Base-by-base conservation (phyloP, 306 rosid genomes). In the Comarum palustre region DNA sequence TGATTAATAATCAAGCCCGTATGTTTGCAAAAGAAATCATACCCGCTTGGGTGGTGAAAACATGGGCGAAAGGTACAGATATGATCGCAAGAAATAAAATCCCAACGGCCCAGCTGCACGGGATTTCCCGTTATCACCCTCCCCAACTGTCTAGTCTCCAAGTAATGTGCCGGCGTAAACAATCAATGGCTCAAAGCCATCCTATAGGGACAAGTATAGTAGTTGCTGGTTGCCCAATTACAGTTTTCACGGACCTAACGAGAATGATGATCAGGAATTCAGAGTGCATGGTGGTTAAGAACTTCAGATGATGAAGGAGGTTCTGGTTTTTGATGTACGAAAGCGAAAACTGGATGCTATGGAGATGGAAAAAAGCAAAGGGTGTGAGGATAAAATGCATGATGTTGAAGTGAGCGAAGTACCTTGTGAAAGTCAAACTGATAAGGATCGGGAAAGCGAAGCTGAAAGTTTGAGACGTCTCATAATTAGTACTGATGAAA, bases 331-430 rank as follows among this genome's bases (percentile, higher is more conserved):
- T 51, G 93, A 89, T 77, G 89, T 84, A 13, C 88, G 81, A 61
- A 93, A 89, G 75, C 84, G 82, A 75, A 89, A 85, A 72, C 87
- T 63, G 14, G 92, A 83, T 77, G 90, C 71, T 71, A 81, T 29
- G 39, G 96, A 87, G 43, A 39, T 39, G 85, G 98, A 91, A 93
- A 51, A 97, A 90, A 50, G 98, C n/a, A n/a, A 87, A 66, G 89
- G 61, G 90, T 47, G 17, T 51, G 27, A 51, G 20, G 27, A 51
- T 8, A 27, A 51, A 51, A 83, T 22, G 8, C 74, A 46, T 55
- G 90, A 81, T 19, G 86, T 75, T 46, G 20, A 51, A 51, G 58
- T n/a, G 27, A 11, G 13, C 55, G 88, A 83, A 68, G 76, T 27
- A 12, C 69, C 86, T 39, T 86, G 74, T 64, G 88, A 80, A 47